Evolutionary conservation across 192 early-diverging fungal genomes (phyloP), one percentile per base, ranked within the genome.

Genomic region (Dimargaris verticillata): DNA sequence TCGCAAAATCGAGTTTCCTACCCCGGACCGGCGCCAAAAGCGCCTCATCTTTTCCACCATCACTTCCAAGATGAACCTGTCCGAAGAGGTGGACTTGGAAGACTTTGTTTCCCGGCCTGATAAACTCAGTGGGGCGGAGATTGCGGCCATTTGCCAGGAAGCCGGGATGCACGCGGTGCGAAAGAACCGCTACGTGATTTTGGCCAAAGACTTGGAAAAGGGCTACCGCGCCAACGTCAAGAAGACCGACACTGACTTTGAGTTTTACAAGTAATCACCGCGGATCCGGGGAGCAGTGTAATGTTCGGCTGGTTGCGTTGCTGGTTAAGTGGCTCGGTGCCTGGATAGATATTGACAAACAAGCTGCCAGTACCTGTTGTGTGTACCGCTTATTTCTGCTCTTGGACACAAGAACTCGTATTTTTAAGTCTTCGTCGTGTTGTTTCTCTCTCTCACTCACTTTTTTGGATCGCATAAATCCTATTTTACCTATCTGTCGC

Each of bases 1-100:
- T 66, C 80, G 95, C 63, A 99, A 99, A 71, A 97, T 99, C 66
- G 95, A 99, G 74, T 99, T 99, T 78, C 95, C 95, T 52, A 88
- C 86, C 41, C 95, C 95, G 13, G 95, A 99, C 73, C 81, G 92
- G 57, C 87, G 92, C 59, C 93, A 95, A 66, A 99, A 99, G 77
- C 88, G 95, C 22, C 76, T 95, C 62, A 95, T 99, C 59, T 95
- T 99, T 77, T 80, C 84, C 62, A 94, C 93, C n/a, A 81, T 94
- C 54, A 99, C 92, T 17, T 68, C 82, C 53, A 90, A 90, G 73
- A 99, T 99, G 95, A 99, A 93, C 58, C 74, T 99, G 7, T 87
- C 88, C 0, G 95, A 99, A 59, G 95, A 97, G 69, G 95, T 99
- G 28, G 94, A 99, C 72, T 71, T 99, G 25, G 93, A 97, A 75